A percentile compares a stretch with the other conserved stretches of the same genome.
These are phyloP conservation scores for Apiospora saccharicola DNA, from an alignment of 2,329 filamentous ascomycete species.

Conservation along the genomic window DNA sequence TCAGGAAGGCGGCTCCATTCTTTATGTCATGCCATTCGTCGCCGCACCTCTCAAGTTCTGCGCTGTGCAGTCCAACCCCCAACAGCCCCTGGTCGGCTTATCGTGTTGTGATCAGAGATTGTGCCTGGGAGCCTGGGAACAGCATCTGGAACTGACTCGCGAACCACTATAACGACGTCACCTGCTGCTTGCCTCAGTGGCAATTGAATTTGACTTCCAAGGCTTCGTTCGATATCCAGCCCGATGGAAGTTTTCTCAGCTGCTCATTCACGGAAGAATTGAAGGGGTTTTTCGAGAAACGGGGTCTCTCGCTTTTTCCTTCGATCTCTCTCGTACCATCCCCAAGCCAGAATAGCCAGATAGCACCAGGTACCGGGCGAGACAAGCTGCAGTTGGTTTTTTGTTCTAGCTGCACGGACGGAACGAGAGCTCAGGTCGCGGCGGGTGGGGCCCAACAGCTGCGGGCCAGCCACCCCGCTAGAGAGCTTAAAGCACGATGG, in stretches of 20 bases:
- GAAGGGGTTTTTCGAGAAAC: neutral
- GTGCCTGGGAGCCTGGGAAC: neutral
- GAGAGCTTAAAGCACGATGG: constrained; percentile 12
- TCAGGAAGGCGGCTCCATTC: neutral
- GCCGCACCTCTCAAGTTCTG: neutral
- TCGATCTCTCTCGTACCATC: neutral
- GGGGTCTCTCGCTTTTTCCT: neutral
- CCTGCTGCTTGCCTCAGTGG: neutral
- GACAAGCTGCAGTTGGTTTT: constrained; percentile 4
- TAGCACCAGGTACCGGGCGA: constrained; percentile 9
- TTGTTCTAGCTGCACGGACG: neutral
- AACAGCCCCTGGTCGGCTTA: neutral
- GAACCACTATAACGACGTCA: neutral
- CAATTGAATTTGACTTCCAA: neutral
- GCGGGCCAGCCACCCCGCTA: neutral
- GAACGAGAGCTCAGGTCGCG: neutral
- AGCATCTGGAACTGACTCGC: neutral
- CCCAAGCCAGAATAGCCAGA: constrained; percentile 1
- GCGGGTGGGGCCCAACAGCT: neutral
- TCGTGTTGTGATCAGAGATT: neutral
- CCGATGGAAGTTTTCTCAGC: neutral
- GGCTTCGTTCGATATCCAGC: neutral
- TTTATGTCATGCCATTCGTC: constrained; percentile 18
- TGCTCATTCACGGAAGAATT: neutral
- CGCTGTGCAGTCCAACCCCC: neutral